Base-by-base conservation (phyloP, 192 early-diverging fungal genomes). In the Mortierella claussenii region DNA sequence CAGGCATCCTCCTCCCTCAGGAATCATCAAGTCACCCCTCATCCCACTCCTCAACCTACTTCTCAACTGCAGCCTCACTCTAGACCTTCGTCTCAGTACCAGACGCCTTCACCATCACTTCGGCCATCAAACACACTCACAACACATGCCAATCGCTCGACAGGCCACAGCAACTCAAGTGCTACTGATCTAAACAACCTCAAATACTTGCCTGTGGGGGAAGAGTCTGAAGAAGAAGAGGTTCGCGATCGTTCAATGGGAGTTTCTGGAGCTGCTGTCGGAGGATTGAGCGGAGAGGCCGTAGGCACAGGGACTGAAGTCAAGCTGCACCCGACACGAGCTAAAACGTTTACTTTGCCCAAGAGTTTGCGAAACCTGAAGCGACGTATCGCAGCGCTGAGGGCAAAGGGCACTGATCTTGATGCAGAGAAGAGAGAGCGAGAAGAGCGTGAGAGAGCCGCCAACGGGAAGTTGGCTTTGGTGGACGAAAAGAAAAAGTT, bases 401-500 rank as follows among this genome's bases (percentile, higher is more conserved):
- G 73, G 18, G 73, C 73, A n/a, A 76, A 67, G 46, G 73, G 73
- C 10, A 76, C 73, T 3, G 73, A 76, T 21, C 53, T 76, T 26
- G 73, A 76, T 56, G 73, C 73, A 9, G 73, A 76, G 46, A 60
- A 50, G 59, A 48, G 59, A 8, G 73, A 76, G 53, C 60, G 43
- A 42, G 73, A 76, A 12, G 73, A 59, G 34, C 63, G 73, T 17
- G 73, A 76, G 51, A 65, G 65, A 9, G 51, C 49, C 3, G 42
- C 40, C 1, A 54, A 49, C 30, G 73, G 73, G 24, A 52, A 42
- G n/a, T 23, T 13, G 3, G 69, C 11, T 1, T 1, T 37, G 1
- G 45, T 5, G 12, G 60, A 76, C 3, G 73, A 76, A 27, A 76
- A 76, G 62, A 76, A 66, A 42, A 76, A 67, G 65, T 76, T 76